Evolutionary conservation across 139 green algal species (phyloP).

Genomic region (Astrephomene gubernaculifera): DNA sequence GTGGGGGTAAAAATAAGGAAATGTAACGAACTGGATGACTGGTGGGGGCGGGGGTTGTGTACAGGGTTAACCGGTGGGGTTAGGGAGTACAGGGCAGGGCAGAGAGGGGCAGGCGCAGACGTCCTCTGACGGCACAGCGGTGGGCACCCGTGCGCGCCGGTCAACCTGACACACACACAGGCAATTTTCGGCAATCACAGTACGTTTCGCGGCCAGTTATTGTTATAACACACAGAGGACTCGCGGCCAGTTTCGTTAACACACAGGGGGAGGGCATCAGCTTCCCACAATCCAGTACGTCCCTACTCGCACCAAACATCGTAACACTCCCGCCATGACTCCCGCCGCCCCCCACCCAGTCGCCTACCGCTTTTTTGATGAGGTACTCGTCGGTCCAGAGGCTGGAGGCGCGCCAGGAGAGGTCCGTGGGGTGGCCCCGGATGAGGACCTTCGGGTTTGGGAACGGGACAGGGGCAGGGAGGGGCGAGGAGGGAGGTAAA

Average conservation of each 20-base stretch:
- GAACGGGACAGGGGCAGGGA: neutral
- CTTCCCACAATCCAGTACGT: too few relatives aligned
- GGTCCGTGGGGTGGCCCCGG: slow-evolving; percentile 50
- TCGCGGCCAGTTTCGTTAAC: too few relatives aligned
- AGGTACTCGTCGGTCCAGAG: slow-evolving; percentile 58
- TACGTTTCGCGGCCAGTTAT: neutral
- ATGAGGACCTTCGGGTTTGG: slow-evolving; percentile 43
- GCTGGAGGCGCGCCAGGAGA: slow-evolving; percentile 44
- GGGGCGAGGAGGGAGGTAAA: too few relatives aligned
- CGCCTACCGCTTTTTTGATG: slow-evolving; percentile 14
- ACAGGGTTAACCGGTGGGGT: neutral
- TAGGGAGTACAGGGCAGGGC: neutral
- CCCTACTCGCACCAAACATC: neutral
- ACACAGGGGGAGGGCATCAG: too few relatives aligned
- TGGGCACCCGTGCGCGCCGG: too few relatives aligned
- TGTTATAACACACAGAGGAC: neutral
- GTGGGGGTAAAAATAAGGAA: neutral
- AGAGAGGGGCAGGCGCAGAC: neutral
- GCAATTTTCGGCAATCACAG: neutral
- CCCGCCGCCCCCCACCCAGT: neutral
- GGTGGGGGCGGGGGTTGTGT: neutral
- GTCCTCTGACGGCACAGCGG: neutral
- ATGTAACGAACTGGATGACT: neutral
- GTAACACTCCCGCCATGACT: neutral
- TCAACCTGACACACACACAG: too few relatives aligned